Conservation (phyloP, 2,329 filamentous ascomycete genomes). For the Alternaria atra region DNA sequence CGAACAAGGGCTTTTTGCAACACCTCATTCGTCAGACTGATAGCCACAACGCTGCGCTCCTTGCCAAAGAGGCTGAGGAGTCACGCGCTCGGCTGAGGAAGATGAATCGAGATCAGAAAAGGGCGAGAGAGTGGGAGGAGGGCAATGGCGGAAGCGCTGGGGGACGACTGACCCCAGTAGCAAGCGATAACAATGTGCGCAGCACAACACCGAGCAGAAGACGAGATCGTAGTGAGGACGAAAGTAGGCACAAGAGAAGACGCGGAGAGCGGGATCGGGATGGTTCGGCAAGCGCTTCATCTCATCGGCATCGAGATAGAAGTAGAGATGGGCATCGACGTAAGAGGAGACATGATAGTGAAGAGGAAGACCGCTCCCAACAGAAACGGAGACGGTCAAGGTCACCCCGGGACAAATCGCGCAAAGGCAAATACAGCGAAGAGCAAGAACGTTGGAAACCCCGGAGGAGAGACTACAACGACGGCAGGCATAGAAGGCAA, state of each 20-base stretch:
- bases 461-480: conserved; percentile 15
- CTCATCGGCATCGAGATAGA: conserved; percentile 20
- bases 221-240: conserved; percentile 30
- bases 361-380: conserved; percentile 19
- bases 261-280: conserved; percentile 21
- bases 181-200: conserved; percentile 25
- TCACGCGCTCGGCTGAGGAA: conserved; percentile 72
- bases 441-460: conserved; percentile 20
- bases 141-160: conserved; percentile 27
- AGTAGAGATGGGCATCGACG: conserved; percentile 23
- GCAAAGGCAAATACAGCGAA: conserved; percentile 14
- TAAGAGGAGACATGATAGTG: conserved; percentile 26
- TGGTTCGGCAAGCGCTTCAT: background rate
- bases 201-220: conserved; percentile 29
- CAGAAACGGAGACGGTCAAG: conserved; percentile 29
- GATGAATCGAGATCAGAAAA: conserved; percentile 36
- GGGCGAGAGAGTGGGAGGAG: conserved; percentile 14
- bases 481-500: conserved; percentile 22
- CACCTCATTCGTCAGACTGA: conserved; percentile 90
- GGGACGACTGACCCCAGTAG: conserved; percentile 33
- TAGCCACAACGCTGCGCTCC: conserved; percentile 84
- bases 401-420: conserved; percentile 22
- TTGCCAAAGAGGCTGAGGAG: conserved; percentile 84
- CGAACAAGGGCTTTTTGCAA: conserved; percentile 88
- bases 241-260: conserved; percentile 10